Evolutionary conservation across 495 filamentous ascomycete species (phyloP).

Genomic region (Extremus antarcticus): DNA sequence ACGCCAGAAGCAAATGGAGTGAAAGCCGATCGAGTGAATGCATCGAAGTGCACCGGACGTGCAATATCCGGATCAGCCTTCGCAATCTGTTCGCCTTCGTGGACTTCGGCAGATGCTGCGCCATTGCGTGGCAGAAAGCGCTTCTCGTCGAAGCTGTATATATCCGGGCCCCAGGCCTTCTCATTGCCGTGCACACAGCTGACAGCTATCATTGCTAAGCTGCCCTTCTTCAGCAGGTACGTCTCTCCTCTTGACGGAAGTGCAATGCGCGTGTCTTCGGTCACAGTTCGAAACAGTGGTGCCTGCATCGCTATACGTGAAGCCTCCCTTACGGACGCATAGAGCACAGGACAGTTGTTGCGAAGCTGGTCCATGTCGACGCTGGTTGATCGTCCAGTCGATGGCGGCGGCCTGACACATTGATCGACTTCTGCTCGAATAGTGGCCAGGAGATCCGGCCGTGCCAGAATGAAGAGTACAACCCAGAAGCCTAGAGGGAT

Average conservation of each 20-base stretch:
- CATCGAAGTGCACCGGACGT: neutral
- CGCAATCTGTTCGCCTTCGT: neutral
- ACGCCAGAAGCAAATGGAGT: neutral
- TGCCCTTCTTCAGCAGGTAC: neutral
- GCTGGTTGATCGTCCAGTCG: neutral
- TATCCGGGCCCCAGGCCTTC: neutral
- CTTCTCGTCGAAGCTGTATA: neutral
- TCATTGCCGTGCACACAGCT: neutral
- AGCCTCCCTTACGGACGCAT: neutral
- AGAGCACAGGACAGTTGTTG: neutral
- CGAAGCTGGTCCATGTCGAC: neutral
- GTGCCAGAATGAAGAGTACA: neutral
- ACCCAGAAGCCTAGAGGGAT: neutral
- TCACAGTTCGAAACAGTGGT: neutral
- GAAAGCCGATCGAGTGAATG: neutral
- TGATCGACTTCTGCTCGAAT: neutral
- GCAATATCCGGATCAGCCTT: neutral
- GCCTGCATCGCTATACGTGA: neutral
- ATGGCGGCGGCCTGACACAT: neutral
- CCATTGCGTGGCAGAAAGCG: neutral
- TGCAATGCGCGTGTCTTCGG: neutral
- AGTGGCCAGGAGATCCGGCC: neutral
- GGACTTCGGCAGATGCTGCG: neutral
- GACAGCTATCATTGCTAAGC: neutral
- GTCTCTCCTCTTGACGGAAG: neutral